A percentile compares a stretch with the other conserved stretches of the same genome.
These are phyloP conservation scores for Funneliformis mosseae DNA, from an alignment of 192 early-diverging fungal species.

Conservation along the genomic window DNA sequence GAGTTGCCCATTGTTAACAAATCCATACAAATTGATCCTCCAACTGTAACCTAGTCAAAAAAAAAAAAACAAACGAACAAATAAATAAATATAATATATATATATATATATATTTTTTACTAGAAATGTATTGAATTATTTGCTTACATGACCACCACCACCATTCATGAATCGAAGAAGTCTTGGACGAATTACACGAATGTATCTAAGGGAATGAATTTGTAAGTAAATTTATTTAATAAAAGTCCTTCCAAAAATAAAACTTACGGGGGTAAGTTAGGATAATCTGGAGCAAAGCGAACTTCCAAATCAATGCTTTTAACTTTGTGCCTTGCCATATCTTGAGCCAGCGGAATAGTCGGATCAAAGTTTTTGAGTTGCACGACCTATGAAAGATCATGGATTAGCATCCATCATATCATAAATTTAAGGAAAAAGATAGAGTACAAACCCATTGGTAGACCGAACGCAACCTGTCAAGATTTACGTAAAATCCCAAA, in stretches of 20 bases:
- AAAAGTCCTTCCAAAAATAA: not conserved
- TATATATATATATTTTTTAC: not conserved
- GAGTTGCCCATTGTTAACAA: slow-evolving; percentile 37
- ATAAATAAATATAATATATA: not conserved
- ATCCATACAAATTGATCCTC: slow-evolving; percentile 48
- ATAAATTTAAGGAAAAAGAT: not conserved
- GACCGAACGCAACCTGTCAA: slow-evolving; percentile 24
- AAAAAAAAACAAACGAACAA: not conserved
- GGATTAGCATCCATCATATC: not conserved
- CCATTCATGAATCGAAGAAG: slow-evolving; percentile 45
- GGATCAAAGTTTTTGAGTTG: slow-evolving; percentile 39
- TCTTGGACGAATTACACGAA: slow-evolving; percentile 48
- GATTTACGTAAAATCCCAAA: slow-evolving; percentile 33
- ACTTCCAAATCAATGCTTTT: slow-evolving; percentile 38
- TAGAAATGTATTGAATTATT: too few relatives aligned
- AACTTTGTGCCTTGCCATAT: slow-evolving; percentile 34
- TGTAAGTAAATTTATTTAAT: not conserved
- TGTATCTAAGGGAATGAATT: slow-evolving; percentile 30
- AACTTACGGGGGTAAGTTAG: slow-evolving; percentile 36
- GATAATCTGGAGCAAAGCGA: slow-evolving; percentile 40
- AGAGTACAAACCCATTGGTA: slow-evolving; percentile 36
- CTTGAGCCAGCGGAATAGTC: slow-evolving; percentile 32
- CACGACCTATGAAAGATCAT: slow-evolving; percentile 22
- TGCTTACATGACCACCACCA: slow-evolving; percentile 46
- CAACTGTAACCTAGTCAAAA: slow-evolving; percentile 39